phyloP scores from a whole-genome alignment of 192 early-diverging fungal species.

The Chytriomyces sp. region DNA sequence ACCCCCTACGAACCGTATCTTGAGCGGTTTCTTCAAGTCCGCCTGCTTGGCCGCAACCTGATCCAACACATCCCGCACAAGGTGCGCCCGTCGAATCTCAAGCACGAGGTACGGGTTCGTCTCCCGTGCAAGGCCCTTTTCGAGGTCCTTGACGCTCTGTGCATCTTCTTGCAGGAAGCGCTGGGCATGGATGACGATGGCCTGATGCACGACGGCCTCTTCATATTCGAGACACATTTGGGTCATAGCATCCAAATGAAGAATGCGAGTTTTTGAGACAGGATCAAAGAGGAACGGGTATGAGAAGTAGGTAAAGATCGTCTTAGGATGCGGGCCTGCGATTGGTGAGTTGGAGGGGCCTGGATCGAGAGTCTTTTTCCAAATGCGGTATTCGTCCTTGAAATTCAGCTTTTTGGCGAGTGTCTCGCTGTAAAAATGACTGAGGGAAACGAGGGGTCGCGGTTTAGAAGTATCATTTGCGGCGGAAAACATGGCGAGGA shows the following conservation, averaged over 20 bases:
- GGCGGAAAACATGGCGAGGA: slow-evolving; percentile 49
- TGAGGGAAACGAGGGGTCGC: slow-evolving; percentile 41
- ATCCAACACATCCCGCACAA: slow-evolving; percentile 77
- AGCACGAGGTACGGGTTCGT: slow-evolving; percentile 83
- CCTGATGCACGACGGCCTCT: slow-evolving; percentile 81
- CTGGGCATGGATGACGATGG: slow-evolving; percentile 75
- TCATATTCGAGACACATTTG: slow-evolving; percentile 79
- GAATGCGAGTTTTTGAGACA: slow-evolving; percentile 67
- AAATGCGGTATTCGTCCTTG: slow-evolving; percentile 76
- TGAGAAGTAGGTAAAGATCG: slow-evolving; percentile 74
- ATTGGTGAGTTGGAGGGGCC: slow-evolving; percentile 6
- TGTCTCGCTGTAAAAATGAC: slow-evolving; percentile 50
- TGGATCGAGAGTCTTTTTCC: slow-evolving; percentile 51
- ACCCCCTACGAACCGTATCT: slow-evolving; percentile 82
- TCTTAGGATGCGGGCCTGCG: slow-evolving; percentile 31
- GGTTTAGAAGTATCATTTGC: slow-evolving; percentile 55
- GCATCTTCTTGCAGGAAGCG: slow-evolving; percentile 61
- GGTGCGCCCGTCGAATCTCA: slow-evolving; percentile 65
- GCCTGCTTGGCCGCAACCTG: slow-evolving; percentile 63
- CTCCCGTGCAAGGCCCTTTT: slow-evolving; percentile 57
- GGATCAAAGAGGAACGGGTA: slow-evolving; percentile 74
- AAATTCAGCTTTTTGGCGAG: slow-evolving; percentile 60
- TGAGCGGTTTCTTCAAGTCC: slow-evolving; percentile 80
- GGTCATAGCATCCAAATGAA: slow-evolving; percentile 74
- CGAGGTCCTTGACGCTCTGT: slow-evolving; percentile 43